Base-by-base conservation (phyloP, 768 basidiomycete species). In the Xerocomellus chrysenteron region DNA sequence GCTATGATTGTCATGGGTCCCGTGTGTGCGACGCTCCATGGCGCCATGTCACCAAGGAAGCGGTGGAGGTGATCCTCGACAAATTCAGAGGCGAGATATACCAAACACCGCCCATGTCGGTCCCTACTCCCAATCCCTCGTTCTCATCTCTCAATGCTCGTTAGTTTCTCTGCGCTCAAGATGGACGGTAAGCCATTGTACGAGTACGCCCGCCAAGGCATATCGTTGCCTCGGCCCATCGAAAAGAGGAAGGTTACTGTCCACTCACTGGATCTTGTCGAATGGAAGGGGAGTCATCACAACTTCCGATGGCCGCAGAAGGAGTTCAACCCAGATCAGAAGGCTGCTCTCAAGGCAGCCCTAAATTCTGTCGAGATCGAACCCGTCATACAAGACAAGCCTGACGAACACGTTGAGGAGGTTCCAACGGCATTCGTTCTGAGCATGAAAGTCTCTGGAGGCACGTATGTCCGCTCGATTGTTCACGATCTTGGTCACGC, bases 151-250 rank as follows among this genome's bases (percentile, higher is more conserved):
- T 58, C 56, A 55, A 51, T 55, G 43, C 53, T 41, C 47, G 8
- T 30, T 68, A 98, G 96, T 68, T 99, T 95, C 74, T 98, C 97
- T 11, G 97, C 97, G 2, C 79, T 98, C 36, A 98, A 98, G 73
- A 98, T 98, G 95, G 94, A 98, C 62, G 97, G 97, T 1, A 92
- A 83, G 71, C 93, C 93, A 0, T 72, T 98, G 36, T 93, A 98
- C 70, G 95, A 98, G 64, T 99, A 98, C 68, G 97, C 97, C 19
- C 85, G 97, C 3, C 80, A 88, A 66, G 90, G 90, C 9, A 90
- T 88, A 42, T 92, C 95, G 0, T 82, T 99, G 16, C 97, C 97
- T 33, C 86, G 94, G 10, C 90, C 96, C n/a, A 95, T 99, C 57
- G 92, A 94, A 65, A 72, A 87, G 47, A 88, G 97, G 12, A 80